A percentile compares a stretch with the other conserved stretches of the same genome.
Conservation (phyloP, 257 asterid genomes). For the Coffea canephora region DNA sequence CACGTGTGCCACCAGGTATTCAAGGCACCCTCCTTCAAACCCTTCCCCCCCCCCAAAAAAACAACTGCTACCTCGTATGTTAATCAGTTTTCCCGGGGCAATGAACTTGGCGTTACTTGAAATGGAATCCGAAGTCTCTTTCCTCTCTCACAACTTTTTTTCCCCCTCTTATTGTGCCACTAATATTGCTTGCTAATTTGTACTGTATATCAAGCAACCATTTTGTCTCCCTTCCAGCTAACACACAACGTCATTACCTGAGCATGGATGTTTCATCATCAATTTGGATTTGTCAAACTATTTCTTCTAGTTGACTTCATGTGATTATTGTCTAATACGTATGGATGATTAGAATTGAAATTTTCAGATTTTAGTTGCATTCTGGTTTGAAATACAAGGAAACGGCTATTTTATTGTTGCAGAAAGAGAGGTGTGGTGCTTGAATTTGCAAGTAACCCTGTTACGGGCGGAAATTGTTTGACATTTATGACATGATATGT, state of each 20-base stretch:
- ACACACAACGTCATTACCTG: neutral
- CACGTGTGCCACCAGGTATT: slow-evolving; percentile 64
- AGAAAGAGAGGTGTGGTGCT: neutral
- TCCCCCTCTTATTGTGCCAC: neutral
- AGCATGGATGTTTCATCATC: neutral
- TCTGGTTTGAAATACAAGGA: neutral
- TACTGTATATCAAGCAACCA: neutral
- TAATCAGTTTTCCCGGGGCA: neutral
- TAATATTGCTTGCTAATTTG: neutral
- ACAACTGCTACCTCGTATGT: neutral
- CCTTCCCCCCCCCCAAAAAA: neutral
- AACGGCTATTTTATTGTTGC: neutral
- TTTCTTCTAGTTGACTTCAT: neutral
- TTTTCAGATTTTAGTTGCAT: neutral
- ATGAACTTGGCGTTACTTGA: neutral
- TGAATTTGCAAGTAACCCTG: neutral
- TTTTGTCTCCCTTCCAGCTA: neutral
- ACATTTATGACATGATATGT: neutral
- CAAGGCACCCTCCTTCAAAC: neutral
- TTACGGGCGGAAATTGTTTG: neutral
- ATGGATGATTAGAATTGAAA: neutral
- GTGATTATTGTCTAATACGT: neutral
- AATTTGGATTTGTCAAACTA: neutral
- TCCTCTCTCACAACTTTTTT: neutral
- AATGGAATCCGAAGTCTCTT: neutral